Percentiles rank a stretch among this genome's conserved stretches.
phyloP scores from a whole-genome alignment of 2,329 filamentous ascomycete species.

The Aspergillus udagawae region DNA sequence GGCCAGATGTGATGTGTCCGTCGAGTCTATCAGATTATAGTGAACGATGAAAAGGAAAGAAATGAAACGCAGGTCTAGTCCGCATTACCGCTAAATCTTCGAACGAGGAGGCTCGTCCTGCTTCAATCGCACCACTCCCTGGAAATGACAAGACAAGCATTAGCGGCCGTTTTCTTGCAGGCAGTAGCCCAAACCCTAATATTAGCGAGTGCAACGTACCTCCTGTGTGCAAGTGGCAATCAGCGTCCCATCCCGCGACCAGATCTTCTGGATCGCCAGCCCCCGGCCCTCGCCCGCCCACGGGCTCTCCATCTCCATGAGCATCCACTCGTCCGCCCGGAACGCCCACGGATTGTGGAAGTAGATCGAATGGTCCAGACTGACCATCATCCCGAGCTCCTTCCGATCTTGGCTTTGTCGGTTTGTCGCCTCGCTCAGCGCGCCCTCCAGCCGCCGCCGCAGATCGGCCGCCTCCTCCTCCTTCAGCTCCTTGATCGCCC shows the following conservation, averaged over 20 bases:
- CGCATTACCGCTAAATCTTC: conserved; percentile 24
- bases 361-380: conserved; percentile 49
- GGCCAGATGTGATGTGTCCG: neutral
- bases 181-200: neutral
- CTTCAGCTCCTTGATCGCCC: conserved; percentile 40
- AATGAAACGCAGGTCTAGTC: neutral
- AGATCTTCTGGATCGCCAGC: conserved; percentile 47
- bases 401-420: conserved; percentile 24
- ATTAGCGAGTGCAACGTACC: conserved; percentile 27
- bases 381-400: conserved; percentile 50
- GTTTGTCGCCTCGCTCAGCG: conserved; percentile 25
- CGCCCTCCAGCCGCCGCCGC: conserved; percentile 31
- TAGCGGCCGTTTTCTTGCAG: conserved; percentile 6
- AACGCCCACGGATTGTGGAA: conserved; percentile 49
- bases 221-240: conserved; percentile 51
- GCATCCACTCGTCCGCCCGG: conserved; percentile 49
- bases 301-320: conserved; percentile 48
- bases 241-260: conserved; percentile 45
- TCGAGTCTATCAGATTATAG: conserved; percentile 5
- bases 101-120: conserved; percentile 36
- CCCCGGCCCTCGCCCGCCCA: conserved; percentile 51
- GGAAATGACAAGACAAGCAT: conserved; percentile 4
- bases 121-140: conserved; percentile 46
- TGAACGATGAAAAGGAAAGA: conserved; percentile 5
- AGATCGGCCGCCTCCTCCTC: conserved; percentile 41